phyloP scores from a whole-genome alignment of 352 stramenopile species.

The Globisporangium splendens region DNA sequence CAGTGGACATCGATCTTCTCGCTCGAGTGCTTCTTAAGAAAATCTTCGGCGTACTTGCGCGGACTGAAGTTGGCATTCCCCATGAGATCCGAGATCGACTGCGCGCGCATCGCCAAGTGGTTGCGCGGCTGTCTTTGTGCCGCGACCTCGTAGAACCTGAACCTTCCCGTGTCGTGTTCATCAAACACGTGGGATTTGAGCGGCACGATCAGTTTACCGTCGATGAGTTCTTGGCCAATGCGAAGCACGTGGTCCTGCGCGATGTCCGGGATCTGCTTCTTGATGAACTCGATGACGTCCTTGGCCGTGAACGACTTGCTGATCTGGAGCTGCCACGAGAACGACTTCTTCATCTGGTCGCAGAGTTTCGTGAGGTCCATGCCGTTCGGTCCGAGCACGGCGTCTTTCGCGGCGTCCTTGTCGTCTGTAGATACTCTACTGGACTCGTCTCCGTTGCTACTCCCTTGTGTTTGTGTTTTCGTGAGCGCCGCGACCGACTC shows the following conservation, averaged over 20 bases:
- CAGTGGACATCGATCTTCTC: slow-evolving; percentile 78
- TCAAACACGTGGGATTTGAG: slow-evolving; percentile 80
- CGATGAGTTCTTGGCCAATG: slow-evolving; percentile 63
- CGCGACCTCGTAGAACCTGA: slow-evolving; percentile 57
- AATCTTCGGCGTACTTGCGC: slow-evolving; percentile 74
- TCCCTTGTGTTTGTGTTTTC: background rate
- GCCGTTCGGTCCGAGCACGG: slow-evolving; percentile 29
- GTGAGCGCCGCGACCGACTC: slow-evolving; percentile 62
- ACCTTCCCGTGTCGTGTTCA: slow-evolving; percentile 43
- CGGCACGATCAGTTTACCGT: slow-evolving; percentile 66
- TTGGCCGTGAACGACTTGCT: slow-evolving; percentile 74
- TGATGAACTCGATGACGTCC: slow-evolving; percentile 65
- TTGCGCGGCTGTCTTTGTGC: slow-evolving; percentile 59
- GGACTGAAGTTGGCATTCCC: slow-evolving; percentile 60
- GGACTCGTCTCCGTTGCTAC: background rate
- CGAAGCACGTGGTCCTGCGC: slow-evolving; percentile 36
- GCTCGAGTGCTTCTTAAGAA: slow-evolving; percentile 67
- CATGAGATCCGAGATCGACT: slow-evolving; percentile 82
- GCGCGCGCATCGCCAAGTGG: slow-evolving; percentile 56
- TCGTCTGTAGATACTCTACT: background rate
- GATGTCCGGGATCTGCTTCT: slow-evolving; percentile 36
- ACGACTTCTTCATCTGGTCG: slow-evolving; percentile 71
- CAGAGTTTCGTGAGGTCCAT: slow-evolving; percentile 56
- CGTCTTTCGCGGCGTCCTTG: background rate
- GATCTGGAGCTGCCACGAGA: slow-evolving; percentile 67